Evolutionary conservation across 2,329 filamentous ascomycete species (phyloP), one percentile per base, ranked within the genome.

Genomic region (Pseudogymnoascus sp.): DNA sequence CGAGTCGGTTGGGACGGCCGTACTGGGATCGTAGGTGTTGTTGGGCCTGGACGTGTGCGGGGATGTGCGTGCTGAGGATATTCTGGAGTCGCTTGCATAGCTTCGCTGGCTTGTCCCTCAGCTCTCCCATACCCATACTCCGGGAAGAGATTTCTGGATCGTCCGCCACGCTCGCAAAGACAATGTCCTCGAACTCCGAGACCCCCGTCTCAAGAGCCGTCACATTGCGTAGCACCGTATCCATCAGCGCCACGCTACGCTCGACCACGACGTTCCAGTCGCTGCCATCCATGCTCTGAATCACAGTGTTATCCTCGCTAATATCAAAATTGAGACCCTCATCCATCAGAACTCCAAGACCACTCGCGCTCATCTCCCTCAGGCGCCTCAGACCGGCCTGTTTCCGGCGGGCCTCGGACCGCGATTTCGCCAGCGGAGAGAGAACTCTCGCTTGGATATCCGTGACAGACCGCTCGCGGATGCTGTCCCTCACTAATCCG

Each of bases 281-380:
- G 59, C 45, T 37, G 18, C 31, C 57, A 34, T 79, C 78, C 34
- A 68, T 72, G 26, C 47, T 29, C 11, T 75, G 73, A 3, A 74
- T 72, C 60, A 78, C 74, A n/a, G 65, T 69, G 62, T 80, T 79
- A 42, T 87, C 83, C 14, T 87, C 84, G 29, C 81, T 81, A 18
- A 82, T 78, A 47, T 83, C 83, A 69, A 90, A 86, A 60, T 85
- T 86, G 59, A 97, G 78, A 2, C 90, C 92, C 72, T 96, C 91
- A 63, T 93, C 91, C 69, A 97, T 87, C 26, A 99, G 78, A 4
- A 97, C 85, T 14, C 95, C 95, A 3, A 97, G 80, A 1, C 91
- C 90, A 70, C 90, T 93, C 1, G 93, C 91, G 63, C 91, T 92
- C 75, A 93, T 86, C 71, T 93, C 84, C 57, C 89, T 84, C 67